phyloP scores from a whole-genome alignment of 352 stramenopile species.

The Globisporangium echinulatum region DNA sequence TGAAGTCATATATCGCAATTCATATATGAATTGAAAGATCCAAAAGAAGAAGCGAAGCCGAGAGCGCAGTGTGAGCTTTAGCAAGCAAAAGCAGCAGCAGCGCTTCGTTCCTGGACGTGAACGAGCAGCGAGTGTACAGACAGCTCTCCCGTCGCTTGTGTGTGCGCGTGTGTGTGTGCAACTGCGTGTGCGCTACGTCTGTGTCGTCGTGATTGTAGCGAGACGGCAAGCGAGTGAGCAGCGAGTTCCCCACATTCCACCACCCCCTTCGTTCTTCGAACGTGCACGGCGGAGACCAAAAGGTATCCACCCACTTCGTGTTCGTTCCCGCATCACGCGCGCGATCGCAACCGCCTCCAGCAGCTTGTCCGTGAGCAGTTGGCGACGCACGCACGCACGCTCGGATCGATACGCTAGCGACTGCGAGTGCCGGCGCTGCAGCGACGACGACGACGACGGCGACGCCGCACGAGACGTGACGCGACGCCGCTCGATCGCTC shows the following conservation, averaged over 20 bases:
- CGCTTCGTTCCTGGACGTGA: too few species aligned
- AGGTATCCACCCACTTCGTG: slow-evolving; percentile 8
- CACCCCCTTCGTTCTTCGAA: neutral
- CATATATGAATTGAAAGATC: too few species aligned
- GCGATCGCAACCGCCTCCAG: slow-evolving; percentile 2
- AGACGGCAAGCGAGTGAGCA: neutral
- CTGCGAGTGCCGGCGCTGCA: slow-evolving; percentile 10
- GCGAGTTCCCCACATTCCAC: too few species aligned
- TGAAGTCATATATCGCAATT: too few species aligned
- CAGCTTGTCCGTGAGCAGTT: neutral
- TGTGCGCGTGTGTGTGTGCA: too few species aligned
- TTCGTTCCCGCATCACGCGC: too few species aligned
- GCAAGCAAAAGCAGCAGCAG: too few species aligned
- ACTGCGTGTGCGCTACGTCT: too few species aligned
- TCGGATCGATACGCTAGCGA: slow-evolving; percentile 13
- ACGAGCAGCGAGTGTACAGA: too few species aligned
- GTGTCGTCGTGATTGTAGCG: neutral
- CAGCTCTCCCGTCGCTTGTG: too few species aligned
- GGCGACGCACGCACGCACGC: neutral
- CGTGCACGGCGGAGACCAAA: slow-evolving; percentile 5
- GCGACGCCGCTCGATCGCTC: slow-evolving; percentile 10
- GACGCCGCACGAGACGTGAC: slow-evolving; percentile 12
- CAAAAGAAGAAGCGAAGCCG: too few species aligned
- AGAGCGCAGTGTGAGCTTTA: too few species aligned
- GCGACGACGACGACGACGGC: slow-evolving; percentile 13